Conservation (phyloP, 768 basidiomycete genomes). For the Amanita muscaria region DNA sequence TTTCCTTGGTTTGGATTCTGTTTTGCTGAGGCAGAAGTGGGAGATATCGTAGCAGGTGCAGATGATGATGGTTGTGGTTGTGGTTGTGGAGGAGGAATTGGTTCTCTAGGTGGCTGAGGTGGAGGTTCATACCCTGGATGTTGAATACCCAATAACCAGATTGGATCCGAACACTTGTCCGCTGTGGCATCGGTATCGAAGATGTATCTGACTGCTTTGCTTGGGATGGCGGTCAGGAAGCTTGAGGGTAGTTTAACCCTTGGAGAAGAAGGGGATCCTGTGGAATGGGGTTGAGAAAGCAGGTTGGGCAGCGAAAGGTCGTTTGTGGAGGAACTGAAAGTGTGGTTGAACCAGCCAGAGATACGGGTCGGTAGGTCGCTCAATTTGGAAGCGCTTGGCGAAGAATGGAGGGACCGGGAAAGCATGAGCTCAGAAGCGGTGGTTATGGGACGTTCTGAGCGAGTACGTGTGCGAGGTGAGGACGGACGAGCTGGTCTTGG, state of each 20-base stretch:
- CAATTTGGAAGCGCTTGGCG: conserved; percentile 43
- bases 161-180: conserved; percentile 73
- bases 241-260: conserved; percentile 27
- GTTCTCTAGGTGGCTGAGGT: not conserved
- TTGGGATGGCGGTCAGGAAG: conserved; percentile 60
- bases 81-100: conserved; percentile 5
- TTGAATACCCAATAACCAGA: conserved; percentile 83
- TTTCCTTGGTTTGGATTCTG: conserved; percentile 14
- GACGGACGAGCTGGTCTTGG: not conserved
- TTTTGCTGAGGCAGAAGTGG: conserved; percentile 1
- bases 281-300: conserved; percentile 34
- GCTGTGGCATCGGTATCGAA: conserved; percentile 83
- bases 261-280: conserved; percentile 17
- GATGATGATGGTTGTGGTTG: no score
- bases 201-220: conserved; percentile 84
- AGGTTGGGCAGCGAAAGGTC: conserved; percentile 62
- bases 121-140: conserved; percentile 66
- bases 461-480: conserved; percentile 36
- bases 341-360: conserved; percentile 76
- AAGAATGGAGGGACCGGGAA: conserved; percentile 29
- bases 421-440: conserved; percentile 31
- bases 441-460: conserved; percentile 48
- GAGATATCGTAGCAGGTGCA: conserved; percentile 5
- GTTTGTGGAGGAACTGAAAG: conserved; percentile 61
- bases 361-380: conserved; percentile 67